Evolutionary conservation across 1,284 basidiomycete genomes (phyloP), one percentile per base, ranked within the genome.

Genomic region (Tilletia walkeri): DNA sequence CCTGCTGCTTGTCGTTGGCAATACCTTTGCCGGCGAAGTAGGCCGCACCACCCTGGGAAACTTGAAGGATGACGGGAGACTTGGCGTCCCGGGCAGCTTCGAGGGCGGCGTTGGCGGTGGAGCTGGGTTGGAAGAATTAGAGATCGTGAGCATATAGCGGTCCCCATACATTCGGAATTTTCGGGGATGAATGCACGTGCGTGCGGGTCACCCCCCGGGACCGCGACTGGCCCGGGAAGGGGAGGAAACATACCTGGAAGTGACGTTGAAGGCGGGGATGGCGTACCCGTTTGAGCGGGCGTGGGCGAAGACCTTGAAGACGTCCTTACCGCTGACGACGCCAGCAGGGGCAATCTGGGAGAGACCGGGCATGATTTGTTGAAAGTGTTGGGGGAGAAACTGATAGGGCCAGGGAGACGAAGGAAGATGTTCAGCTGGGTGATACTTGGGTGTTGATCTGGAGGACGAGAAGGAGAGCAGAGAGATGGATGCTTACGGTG

Each of bases 11-110:
- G 85, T 91, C 92, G 86, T 99, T 99, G 83, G 92, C 86, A 68
- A 99, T 88, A 70, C 94, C 94, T 86, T 99, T 99, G 78, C 95
- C 95, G 71, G 93, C 94, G 84, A 92, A 96, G 88, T 92, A 96
- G 72, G 93, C 94, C 78, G 89, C 88, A 82, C 95, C 95, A 75
- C 94, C 95, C 85, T 98, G 94, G 71, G 96, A 99, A 79, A 95
- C 90, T 85, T 99, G 96, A 82, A 98, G 88, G 86, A 99, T 98
- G 86, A 99, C 94, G 75, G 95, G 96, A 41, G 95, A 89, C 86
- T 99, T 98, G 88, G 93, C 90, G 85, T 93, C 92, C 73, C 82
- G 81, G 49, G 82, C 82, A 63, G 81, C 82, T 76, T 83, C 82
- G 34, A 83, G 74, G 67, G 81, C 82, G 63, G 82, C 76, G 73